phyloP scores from a whole-genome alignment of 495 filamentous ascomycete genomes.

The Penicillium goetzii region DNA sequence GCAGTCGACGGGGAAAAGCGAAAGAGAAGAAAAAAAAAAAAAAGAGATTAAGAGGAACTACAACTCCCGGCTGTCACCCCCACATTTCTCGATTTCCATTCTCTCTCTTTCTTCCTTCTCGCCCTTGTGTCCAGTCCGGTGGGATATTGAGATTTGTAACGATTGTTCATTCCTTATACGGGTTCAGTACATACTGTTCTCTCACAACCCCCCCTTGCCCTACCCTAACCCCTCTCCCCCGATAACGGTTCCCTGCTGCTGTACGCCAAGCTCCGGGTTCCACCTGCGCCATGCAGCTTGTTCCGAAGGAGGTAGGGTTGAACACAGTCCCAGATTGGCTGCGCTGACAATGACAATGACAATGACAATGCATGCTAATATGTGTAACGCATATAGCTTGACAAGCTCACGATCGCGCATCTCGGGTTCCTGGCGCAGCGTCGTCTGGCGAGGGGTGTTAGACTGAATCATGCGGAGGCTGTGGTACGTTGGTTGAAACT shows the following conservation, averaged over 20 bases:
- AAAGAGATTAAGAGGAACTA: not conserved
- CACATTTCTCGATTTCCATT: not conserved
- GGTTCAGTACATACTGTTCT: not conserved
- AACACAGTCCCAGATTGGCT: slow-evolving; percentile 6
- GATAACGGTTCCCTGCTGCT: slow-evolving; percentile 9
- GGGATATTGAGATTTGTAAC: not conserved
- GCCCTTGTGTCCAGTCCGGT: too few species aligned
- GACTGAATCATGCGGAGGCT: slow-evolving; percentile 90
- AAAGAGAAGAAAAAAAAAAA: not conserved
- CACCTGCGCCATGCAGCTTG: slow-evolving; percentile 70
- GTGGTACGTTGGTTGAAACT: slow-evolving; percentile 58
- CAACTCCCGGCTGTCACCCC: not conserved
- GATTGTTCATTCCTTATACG: too few species aligned
- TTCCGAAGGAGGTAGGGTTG: slow-evolving; percentile 76
- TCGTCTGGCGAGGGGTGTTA: slow-evolving; percentile 85
- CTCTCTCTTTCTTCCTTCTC: not conserved
- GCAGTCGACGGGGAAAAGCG: slow-evolving; percentile 8
- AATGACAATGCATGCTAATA: not conserved
- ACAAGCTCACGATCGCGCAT: slow-evolving; percentile 95
- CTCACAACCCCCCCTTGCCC: not conserved
- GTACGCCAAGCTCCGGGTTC: slow-evolving; percentile 32
- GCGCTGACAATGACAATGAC: slow-evolving; percentile 6
- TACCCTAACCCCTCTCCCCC: not conserved
- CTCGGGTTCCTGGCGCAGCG: slow-evolving; percentile 86
- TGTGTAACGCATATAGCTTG: slow-evolving; percentile 60